phyloP scores from a whole-genome alignment of 257 asterid genomes.

The Jasminum sambac region DNA sequence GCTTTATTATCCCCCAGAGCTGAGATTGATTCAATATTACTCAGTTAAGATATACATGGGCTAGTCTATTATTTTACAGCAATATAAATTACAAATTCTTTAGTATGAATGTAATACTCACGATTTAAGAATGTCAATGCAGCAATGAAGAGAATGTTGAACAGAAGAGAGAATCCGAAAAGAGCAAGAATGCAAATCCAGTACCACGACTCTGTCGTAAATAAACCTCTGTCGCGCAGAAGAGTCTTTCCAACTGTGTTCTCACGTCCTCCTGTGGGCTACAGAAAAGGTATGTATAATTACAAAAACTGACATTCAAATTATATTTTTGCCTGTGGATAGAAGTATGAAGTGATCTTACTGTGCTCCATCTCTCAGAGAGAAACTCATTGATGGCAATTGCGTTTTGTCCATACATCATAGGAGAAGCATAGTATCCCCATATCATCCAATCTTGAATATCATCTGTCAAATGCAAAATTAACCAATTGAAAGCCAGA shows the following conservation, averaged over 20 bases:
- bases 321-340: not conserved
- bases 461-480: conserved; percentile 47
- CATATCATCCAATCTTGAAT: conserved; percentile 82
- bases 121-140: conserved; percentile 80
- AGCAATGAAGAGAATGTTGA: conserved; percentile 64
- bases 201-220: conserved; percentile 57
- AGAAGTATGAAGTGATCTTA: conserved; percentile 30
- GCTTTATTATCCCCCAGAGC: conserved; percentile 74
- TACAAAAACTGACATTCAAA: conserved; percentile 1
- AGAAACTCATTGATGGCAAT: conserved; percentile 83
- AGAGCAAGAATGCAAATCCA: conserved; percentile 77
- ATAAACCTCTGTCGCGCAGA: conserved; percentile 68
- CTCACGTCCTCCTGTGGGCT: conserved; percentile 60
- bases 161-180: conserved; percentile 62
- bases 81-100: not conserved
- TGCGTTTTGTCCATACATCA: conserved; percentile 94
- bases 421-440: conserved; percentile 89
- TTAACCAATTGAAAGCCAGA: not conserved
- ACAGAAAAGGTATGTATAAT: conserved; percentile 3
- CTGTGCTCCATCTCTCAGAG: conserved; percentile 78
- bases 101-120: conserved; percentile 30
- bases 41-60: conserved; percentile 17
- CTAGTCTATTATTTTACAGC: conserved; percentile 1
- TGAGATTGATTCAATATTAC: conserved; percentile 28
- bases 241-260: conserved; percentile 79